Conservation (phyloP, 495 filamentous ascomycete genomes). For the Rostrohypoxylon terebratum region DNA sequence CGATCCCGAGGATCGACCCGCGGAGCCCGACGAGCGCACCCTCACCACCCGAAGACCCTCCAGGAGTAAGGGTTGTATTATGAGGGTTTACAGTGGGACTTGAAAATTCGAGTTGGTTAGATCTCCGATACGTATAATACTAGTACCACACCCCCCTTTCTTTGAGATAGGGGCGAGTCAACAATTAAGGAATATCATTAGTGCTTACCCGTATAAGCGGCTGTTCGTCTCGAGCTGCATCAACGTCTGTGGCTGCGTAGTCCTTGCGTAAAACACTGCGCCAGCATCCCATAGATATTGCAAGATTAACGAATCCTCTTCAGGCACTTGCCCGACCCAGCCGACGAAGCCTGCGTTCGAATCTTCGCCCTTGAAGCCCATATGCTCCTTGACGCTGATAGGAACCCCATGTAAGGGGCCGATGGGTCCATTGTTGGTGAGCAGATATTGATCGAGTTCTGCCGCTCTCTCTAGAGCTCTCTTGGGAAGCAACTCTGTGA, state of each 20-base stretch:
- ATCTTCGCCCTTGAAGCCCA: conserved; percentile 67
- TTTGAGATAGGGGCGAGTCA: conserved; percentile 21
- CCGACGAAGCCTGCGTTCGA: conserved; percentile 61
- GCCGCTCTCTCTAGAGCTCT: conserved; percentile 67
- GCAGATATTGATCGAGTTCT: conserved; percentile 66
- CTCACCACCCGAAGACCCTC: conserved; percentile 76
- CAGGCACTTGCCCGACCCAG: conserved; percentile 56
- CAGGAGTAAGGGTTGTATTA: conserved; percentile 67
- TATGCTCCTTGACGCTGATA: conserved; percentile 75
- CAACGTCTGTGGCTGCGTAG: conserved; percentile 67
- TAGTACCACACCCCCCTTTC: not conserved
- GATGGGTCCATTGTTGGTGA: conserved; percentile 61
- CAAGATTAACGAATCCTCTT: conserved; percentile 61
- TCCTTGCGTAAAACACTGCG: conserved; percentile 64
- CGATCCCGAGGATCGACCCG: conserved; percentile 73
- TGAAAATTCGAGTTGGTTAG: conserved; percentile 42
- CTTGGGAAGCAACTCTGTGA: conserved; percentile 74
- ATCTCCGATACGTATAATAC: conserved; percentile 42
- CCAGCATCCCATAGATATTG: conserved; percentile 61
- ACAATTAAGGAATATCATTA: conserved; percentile 17
- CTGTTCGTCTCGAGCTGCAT: conserved; percentile 71
- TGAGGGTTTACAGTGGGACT: conserved; percentile 68
- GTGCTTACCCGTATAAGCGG: conserved; percentile 67
- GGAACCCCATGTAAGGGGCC: conserved; percentile 77
- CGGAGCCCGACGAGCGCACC: conserved; percentile 69